phyloP scores from a whole-genome alignment of 352 stramenopile species.

The Pythium apleroticum region DNA sequence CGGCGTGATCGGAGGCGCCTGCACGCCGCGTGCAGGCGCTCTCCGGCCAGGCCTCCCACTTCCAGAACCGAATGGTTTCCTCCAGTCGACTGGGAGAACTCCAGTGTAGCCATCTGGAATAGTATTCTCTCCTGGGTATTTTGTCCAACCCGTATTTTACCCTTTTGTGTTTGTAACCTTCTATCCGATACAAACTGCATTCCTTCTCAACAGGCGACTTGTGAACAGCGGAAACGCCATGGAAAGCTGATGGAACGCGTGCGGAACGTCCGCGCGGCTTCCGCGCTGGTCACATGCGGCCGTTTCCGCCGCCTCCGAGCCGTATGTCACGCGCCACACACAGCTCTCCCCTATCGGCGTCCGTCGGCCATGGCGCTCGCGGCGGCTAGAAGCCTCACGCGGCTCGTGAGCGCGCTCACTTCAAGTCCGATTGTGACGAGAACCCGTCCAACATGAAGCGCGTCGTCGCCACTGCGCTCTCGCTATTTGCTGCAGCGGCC shows the following conservation, averaged over 20 bases:
- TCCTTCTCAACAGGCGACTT: background rate
- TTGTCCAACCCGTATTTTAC: background rate
- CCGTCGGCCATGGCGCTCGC: background rate
- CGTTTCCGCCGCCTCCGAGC: background rate
- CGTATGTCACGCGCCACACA: background rate
- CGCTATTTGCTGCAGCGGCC: background rate
- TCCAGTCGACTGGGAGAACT: background rate
- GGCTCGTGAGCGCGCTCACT: background rate
- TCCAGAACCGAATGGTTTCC: background rate
- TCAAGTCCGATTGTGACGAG: background rate
- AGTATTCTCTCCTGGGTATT: background rate
- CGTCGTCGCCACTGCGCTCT: background rate
- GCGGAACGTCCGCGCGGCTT: constrained; percentile 5
- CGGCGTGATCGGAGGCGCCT: too few species aligned
- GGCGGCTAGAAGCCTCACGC: background rate
- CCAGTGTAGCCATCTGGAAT: constrained; percentile 6
- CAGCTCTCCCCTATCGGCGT: background rate
- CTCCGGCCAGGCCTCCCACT: too few species aligned
- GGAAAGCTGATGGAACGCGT: background rate
- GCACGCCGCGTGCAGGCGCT: too few species aligned
- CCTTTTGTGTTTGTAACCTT: too few species aligned
- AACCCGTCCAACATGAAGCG: background rate
- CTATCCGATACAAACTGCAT: background rate
- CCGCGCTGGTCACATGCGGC: constrained; percentile 17
- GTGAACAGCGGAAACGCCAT: background rate